Base-by-base conservation (phyloP, 2,329 filamentous ascomycete genomes). In the Cladorrhinum sp. region DNA sequence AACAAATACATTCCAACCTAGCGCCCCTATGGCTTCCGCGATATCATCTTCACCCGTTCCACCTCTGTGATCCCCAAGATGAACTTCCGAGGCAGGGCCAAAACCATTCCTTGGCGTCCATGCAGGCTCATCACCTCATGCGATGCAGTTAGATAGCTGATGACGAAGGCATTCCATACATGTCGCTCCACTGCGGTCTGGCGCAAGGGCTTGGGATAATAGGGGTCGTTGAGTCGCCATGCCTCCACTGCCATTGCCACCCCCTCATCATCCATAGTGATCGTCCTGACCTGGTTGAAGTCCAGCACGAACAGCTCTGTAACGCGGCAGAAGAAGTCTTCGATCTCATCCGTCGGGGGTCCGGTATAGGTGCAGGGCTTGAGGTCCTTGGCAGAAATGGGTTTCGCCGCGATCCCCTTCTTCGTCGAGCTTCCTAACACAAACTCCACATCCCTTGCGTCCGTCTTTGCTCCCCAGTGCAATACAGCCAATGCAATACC, bases 221-320 rank as follows among this genome's bases (percentile, higher is more conserved):
- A 65, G 1, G 63, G 63, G 54, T 65, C 65, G 25, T 66, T 66
- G 2, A 63, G 18, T 2, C 32, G 29, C 23, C 55, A 55, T 13
- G 53, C 57, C 18, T 60, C 18, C 22, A 65, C 61, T 1, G 62
- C 59, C 49, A 57, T 16, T 3, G 25, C 52, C 3, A 65, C 62
- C 2, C 62, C 61, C 4, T 45, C 55, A 20, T 61, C 50, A n/a
- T 64, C 58, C 41, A 61, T 27, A 1, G 53, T 64, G 10, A 62
- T 58, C 4, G 3, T 18, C 50, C 65, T 58, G 3, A 64, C 57
- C 62, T 62, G 69, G 58, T 74, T 73, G 57, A 74, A 74, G 48
- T 74, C 72, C 0, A 74, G 49, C 0, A 74, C 54, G 66, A 68
- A 75, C 1, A 75, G 61, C 22, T 65, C 54, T 0, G 60, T 69